Evolutionary conservation across 2,329 filamentous ascomycete species (phyloP).

Genomic region (Colletotrichum limetticola): DNA sequence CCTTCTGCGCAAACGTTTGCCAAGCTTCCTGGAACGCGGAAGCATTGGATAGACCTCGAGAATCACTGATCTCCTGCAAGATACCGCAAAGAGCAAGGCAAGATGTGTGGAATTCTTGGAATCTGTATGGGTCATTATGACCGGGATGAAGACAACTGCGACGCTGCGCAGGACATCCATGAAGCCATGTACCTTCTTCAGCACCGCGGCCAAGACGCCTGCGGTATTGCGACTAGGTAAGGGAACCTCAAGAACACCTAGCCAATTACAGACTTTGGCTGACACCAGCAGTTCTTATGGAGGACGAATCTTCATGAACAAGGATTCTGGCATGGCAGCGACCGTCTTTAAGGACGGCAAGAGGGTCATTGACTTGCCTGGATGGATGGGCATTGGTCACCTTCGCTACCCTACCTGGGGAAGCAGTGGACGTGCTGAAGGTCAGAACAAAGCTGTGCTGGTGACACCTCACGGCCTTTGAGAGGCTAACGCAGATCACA

Average conservation of each 20-base stretch:
- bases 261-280: conserved; percentile 50
- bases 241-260: not conserved
- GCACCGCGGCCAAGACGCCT: conserved; percentile 83
- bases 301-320: conserved; percentile 87
- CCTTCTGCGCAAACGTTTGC: not conserved
- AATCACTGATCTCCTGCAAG: not conserved
- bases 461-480: conserved; percentile 19
- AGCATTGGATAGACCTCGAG: not conserved
- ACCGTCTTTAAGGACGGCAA: conserved; percentile 87
- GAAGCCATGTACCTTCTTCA: conserved; percentile 79
- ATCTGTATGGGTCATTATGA: conserved; percentile 27
- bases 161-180: conserved; percentile 73
- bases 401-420: conserved; percentile 91
- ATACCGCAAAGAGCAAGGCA: not conserved
- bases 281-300: conserved; percentile 61
- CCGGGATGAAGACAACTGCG: conserved; percentile 19
- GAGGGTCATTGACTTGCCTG: conserved; percentile 40
- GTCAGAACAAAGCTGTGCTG: not conserved
- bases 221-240: conserved; percentile 72
- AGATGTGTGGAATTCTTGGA: conserved; percentile 30
- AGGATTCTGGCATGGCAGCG: conserved; percentile 88
- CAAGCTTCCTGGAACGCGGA: not conserved
- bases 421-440: conserved; percentile 51
- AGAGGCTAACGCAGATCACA: conserved; percentile 75
- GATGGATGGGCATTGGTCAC: conserved; percentile 69